A percentile compares a stretch with the other conserved stretches of the same genome.
These are phyloP conservation scores for Colletotrichum shisoi DNA, from an alignment of 2,329 filamentous ascomycete species.

Conservation along the genomic window DNA sequence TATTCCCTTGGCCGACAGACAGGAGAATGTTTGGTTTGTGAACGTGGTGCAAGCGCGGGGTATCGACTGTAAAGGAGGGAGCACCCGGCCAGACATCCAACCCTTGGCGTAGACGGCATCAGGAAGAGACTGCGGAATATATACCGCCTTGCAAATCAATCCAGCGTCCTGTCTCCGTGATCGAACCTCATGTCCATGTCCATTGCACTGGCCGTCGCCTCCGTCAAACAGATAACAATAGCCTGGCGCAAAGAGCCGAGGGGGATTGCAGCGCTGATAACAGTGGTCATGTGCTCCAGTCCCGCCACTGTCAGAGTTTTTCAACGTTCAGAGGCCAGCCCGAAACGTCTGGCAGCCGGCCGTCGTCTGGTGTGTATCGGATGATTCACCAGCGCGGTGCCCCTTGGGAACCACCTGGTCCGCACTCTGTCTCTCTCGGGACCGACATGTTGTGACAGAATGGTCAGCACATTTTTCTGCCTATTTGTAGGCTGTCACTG, in stretches of 20 bases:
- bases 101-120: slow-evolving; percentile 12
- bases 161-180: background rate
- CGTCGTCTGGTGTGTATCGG: background rate
- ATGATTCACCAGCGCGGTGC: background rate
- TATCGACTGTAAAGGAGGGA: too few relatives aligned
- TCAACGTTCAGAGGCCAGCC: background rate
- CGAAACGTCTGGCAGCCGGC: background rate
- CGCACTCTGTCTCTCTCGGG: background rate
- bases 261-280: background rate
- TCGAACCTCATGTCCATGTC: too few relatives aligned
- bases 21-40: slow-evolving; percentile 12
- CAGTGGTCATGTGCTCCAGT: background rate
- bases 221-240: too few relatives aligned
- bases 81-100: background rate
- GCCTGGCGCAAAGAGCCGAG: background rate
- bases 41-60: slow-evolving; percentile 6
- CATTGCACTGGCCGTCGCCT: background rate
- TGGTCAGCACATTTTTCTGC: background rate
- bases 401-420: background rate
- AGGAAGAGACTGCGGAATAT: slow-evolving; percentile 13
- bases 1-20: background rate
- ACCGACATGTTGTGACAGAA: background rate
- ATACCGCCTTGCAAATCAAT: slow-evolving; percentile 8
- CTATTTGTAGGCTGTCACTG: background rate
- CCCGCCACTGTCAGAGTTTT: background rate